phyloP scores from a whole-genome alignment of 2,329 filamentous ascomycete genomes.

The Fusarium pininemorale region DNA sequence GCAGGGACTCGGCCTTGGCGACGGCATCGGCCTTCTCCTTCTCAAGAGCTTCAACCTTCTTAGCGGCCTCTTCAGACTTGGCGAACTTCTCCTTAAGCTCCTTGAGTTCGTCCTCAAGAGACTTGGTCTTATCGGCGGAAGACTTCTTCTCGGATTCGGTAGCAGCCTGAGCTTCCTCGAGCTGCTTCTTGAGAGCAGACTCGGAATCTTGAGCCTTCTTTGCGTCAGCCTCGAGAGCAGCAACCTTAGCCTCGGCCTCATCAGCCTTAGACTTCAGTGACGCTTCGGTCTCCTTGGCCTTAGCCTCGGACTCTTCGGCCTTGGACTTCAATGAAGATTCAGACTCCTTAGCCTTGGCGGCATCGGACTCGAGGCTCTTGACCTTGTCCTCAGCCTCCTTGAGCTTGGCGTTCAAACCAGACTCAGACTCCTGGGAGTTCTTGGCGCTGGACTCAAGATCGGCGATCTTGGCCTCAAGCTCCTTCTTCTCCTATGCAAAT shows the following conservation, averaged over 20 bases:
- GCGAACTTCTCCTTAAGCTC: slow-evolving; percentile 34
- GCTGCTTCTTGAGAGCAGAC: slow-evolving; percentile 31
- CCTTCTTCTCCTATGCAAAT: slow-evolving; percentile 36
- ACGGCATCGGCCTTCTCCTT: slow-evolving; percentile 26
- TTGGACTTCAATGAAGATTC: slow-evolving; percentile 35
- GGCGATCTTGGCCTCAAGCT: slow-evolving; percentile 31
- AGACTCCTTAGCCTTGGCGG: slow-evolving; percentile 28
- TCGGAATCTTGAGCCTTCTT: slow-evolving; percentile 13
- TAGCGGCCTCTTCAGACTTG: slow-evolving; percentile 18
- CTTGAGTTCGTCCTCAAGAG: slow-evolving; percentile 27
- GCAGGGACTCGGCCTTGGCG: slow-evolving; percentile 7
- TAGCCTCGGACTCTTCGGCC: slow-evolving; percentile 27
- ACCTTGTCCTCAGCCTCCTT: slow-evolving; percentile 23
- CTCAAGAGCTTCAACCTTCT: slow-evolving; percentile 20
- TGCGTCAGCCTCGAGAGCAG: slow-evolving; percentile 5
- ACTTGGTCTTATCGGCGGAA: slow-evolving; percentile 29
- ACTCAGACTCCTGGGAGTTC: slow-evolving; percentile 31
- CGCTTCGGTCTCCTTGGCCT: slow-evolving; percentile 31
- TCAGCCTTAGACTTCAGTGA: slow-evolving; percentile 26
- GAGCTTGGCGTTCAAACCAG: slow-evolving; percentile 34
- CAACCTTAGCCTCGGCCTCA: slow-evolving; percentile 10
- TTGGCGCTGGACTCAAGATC: slow-evolving; percentile 27
- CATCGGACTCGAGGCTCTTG: slow-evolving; percentile 21
- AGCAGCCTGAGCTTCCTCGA: slow-evolving; percentile 31
- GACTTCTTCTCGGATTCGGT: slow-evolving; percentile 27